Evolutionary conservation across 2,329 filamentous ascomycete species (phyloP), one percentile per base, ranked within the genome.

Genomic region (Didymella arachidicola): DNA sequence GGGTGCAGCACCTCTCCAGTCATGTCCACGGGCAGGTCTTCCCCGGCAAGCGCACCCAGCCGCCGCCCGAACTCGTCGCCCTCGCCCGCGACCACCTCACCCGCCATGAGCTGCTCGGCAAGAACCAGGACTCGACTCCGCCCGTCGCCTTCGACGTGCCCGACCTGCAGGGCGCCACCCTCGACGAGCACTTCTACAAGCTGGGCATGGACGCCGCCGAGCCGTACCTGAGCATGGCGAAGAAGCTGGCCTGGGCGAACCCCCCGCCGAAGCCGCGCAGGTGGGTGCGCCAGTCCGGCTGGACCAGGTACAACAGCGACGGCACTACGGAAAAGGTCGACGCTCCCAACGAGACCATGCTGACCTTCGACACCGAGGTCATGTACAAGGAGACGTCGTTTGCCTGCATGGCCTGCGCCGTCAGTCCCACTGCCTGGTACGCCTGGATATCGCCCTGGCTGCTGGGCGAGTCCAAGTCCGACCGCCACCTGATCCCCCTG

Each of bases 371-470:
- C 78, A 96, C 93, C 1, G 95, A 99, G 78, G 93, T 97, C 45
- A 89, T 99, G 89, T 99, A 89, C 86, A 96, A 96, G 74, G 87
- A 95, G 72, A 94, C 89, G 65, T 89, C 90, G 0, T 99, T 92
- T 76, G 93, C 96, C 0, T 92, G 97, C 57, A 98, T 99, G 92
- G 95, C 96, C 22, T 98, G 94, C 74, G 95, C 96, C 14, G 91
- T 89, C 18, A 93, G 93, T 66, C 89, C 92, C 0, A 93, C 88
- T 3, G 89, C 93, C 29, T 99, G 96, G 96, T 99, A 99, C 79
- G 92, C 89, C 0, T 99, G 95, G 95, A 78, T 99, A 52, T 99
- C 95, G 12, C 95, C 95, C 0, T 99, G 94, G 94, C 80, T 99
- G 34, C 79, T 99, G 18, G 91, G 88, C 29, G 92, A 98, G 79